Base-by-base conservation (phyloP, 495 filamentous ascomycete species). In the Talaromyces proteolyticus region DNA sequence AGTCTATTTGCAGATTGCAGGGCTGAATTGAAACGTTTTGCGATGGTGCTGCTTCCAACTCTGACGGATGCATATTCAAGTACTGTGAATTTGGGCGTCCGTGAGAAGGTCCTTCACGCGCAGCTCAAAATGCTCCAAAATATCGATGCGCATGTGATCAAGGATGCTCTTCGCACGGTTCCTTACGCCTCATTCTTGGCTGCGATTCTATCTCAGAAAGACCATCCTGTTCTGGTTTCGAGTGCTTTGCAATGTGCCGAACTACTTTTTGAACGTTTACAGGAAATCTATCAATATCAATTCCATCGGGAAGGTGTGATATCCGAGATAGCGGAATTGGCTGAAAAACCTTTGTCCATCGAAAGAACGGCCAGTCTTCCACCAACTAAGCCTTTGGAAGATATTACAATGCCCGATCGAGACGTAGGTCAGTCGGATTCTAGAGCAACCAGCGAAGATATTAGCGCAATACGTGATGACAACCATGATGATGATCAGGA, bases 51-150 rank as follows among this genome's bases (percentile, higher is more conserved):
- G n/a, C 84, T 99, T 52, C 94, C 94, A 4, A 99, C 94, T 14
- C 73, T 99, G 34, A 97, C 94, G 16, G 91, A 99, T 59, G 94
- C 91, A 2, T 99, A 93, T 60, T 95, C 93, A 2, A 97, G 93
- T 66, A 99, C 94, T 3, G 92, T 99, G 50, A 99, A 99, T 62
- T 72, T 97, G n/a, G 87, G 77, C 44, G 94, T 99, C 14, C 89
- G 94, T n/a, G 89, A 97, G 58, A 96, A 94, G 70, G 94, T 97
- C 16, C 76, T 99, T 38, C 87, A 82, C 24, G 93, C 94, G 17
- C 94, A 99, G 56, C 73, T 97, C 24, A 96, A 97, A 70, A 97
- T 99, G 91, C 79, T 99, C 11, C 95, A 91, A n/a, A 95, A 96
- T 55, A 60, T 97, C 17, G 91, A 96, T 57, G 76, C 78, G 10